Evolutionary conservation across 768 basidiomycete species (phyloP).

Genomic region (Arthromyces matolae): DNA sequence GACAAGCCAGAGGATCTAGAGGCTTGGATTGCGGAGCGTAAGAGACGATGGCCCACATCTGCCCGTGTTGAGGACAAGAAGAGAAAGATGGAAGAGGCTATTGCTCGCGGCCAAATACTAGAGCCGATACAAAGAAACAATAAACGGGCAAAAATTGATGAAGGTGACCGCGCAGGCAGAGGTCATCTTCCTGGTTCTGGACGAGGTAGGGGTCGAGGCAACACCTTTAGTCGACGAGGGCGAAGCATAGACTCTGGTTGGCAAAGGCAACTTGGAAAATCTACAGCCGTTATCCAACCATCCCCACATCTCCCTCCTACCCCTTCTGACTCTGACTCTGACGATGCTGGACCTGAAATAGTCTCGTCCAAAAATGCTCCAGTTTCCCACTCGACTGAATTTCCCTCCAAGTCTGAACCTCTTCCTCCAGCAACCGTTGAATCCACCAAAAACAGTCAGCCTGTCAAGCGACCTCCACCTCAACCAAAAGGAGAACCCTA

Average conservation of each 20-base stretch:
- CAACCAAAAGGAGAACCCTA: constrained; percentile 39
- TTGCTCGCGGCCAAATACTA: constrained; percentile 72
- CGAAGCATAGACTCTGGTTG: constrained; percentile 22
- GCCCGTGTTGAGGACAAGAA: constrained; percentile 76
- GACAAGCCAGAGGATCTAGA: constrained; percentile 80
- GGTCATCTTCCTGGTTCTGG: constrained; percentile 27
- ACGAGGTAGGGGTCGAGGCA: constrained; percentile 20
- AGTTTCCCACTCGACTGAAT: background rate
- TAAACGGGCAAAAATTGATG: constrained; percentile 40
- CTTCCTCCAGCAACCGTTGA: background rate
- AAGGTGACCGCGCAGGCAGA: constrained; percentile 8
- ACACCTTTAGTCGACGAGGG: background rate
- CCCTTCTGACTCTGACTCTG: constrained; percentile 16
- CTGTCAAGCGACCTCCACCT: constrained; percentile 7
- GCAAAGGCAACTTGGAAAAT: constrained; percentile 3
- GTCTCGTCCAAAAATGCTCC: constrained; percentile 47
- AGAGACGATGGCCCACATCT: constrained; percentile 77
- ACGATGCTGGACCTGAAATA: constrained; percentile 52
- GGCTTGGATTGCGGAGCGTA: constrained; percentile 87
- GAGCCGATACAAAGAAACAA: constrained; percentile 30
- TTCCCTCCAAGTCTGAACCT: background rate
- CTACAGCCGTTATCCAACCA: background rate
- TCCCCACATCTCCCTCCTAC: no score
- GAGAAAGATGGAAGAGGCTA: constrained; percentile 71
- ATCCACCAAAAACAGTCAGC: background rate